Evolutionary conservation across 257 asterid genomes (phyloP).

Genomic region (Ilex asprella): DNA sequence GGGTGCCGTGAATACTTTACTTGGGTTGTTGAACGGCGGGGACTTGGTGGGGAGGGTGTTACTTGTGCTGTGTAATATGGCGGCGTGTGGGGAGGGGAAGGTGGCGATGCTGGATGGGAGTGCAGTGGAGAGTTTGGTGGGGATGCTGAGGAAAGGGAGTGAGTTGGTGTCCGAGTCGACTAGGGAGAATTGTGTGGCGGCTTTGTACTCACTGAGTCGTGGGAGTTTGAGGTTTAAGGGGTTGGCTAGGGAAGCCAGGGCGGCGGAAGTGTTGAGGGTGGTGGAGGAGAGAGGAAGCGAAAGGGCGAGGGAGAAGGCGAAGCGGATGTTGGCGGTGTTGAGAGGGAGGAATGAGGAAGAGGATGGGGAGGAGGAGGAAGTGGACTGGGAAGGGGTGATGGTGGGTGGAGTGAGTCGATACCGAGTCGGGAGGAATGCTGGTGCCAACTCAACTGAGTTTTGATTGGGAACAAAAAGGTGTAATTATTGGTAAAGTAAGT

Average conservation of each 20-base stretch:
- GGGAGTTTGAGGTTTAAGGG: conserved; percentile 74
- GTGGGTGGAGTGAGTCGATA: conserved; percentile 49
- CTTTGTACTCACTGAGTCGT: conserved; percentile 59
- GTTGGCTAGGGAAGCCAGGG: conserved; percentile 54
- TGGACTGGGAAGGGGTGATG: conserved; percentile 77
- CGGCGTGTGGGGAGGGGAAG: conserved; percentile 61
- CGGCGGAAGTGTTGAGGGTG: conserved; percentile 47
- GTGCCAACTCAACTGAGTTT: conserved; percentile 40
- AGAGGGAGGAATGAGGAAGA: conserved; percentile 42
- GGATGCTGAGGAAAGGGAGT: conserved; percentile 29
- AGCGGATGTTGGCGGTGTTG: conserved; percentile 39
- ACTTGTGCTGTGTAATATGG: conserved; percentile 75
- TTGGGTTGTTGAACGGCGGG: conserved; percentile 49
- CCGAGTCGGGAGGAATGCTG: conserved; percentile 22
- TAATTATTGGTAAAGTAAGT: conserved; percentile 14
- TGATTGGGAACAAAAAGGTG: conserved; percentile 1
- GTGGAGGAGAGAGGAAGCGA: conserved; percentile 53
- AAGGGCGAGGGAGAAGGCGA: conserved; percentile 70
- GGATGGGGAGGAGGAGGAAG: conserved; percentile 36
- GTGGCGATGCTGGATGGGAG: conserved; percentile 61
- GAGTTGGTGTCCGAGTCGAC: conserved; percentile 53
- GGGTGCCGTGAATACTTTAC: conserved; percentile 43
- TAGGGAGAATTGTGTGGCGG: conserved; percentile 64
- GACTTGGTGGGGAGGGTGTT: conserved; percentile 58
- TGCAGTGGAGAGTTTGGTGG: conserved; percentile 55